phyloP scores from a whole-genome alignment of 139 green algal species.

The Micromonas pusilla region DNA sequence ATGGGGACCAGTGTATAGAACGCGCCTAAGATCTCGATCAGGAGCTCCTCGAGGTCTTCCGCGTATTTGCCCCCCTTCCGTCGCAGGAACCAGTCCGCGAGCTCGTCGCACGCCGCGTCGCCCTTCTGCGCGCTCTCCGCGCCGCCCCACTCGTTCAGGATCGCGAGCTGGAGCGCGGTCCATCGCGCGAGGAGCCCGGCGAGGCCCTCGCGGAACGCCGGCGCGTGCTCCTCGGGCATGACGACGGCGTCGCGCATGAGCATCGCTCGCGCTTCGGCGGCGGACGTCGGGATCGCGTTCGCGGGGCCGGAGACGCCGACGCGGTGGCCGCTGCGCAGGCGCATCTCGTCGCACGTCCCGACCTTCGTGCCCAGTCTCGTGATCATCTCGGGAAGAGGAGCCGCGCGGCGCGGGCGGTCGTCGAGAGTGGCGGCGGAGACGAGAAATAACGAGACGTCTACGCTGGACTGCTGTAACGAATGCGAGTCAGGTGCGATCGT shows the following conservation, averaged over 20 bases:
- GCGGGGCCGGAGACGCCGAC: background rate
- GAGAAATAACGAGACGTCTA: no score
- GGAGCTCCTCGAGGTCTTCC: conserved; percentile 10
- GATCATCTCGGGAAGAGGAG: background rate
- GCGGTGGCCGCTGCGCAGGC: conserved; percentile 1
- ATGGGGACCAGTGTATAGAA: no score
- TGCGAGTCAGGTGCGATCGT: no score
- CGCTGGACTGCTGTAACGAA: no score
- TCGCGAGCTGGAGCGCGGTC: conserved; percentile 29
- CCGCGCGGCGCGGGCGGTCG: no score
- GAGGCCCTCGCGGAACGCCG: background rate
- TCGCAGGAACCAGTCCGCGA: conserved; percentile 14
- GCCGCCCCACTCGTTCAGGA: conserved; percentile 33
- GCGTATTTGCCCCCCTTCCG: conserved; percentile 4
- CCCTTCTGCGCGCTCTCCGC: conserved; percentile 16
- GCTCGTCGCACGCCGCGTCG: background rate
- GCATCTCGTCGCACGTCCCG: background rate
- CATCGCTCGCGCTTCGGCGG: conserved; percentile 9
- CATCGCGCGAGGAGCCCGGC: conserved; percentile 16
- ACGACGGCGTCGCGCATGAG: background rate
- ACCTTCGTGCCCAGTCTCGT: background rate
- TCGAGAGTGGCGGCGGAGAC: no score
- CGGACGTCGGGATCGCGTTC: background rate
- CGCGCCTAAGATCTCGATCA: conserved; percentile 13
- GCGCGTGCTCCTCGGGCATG: background rate